Evolutionary conservation across 306 rosid genomes (phyloP).

Genomic region (Cicer chorassanicum): DNA sequence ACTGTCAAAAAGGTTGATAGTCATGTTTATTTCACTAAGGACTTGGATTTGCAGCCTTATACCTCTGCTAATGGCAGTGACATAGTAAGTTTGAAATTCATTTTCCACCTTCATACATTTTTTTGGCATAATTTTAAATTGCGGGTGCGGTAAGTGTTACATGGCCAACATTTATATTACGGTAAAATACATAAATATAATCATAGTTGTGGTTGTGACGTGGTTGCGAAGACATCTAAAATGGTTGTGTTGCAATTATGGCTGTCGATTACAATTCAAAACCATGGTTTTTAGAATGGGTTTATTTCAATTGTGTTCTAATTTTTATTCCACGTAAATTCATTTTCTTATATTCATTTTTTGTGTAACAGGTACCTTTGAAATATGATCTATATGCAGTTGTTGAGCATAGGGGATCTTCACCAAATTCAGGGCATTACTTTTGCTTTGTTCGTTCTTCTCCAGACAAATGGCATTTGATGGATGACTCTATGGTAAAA

Average conservation of each 20-base stretch:
- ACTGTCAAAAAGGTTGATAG: conserved; percentile 55
- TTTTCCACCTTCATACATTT: neutral
- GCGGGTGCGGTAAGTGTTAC: neutral
- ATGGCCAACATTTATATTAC: neutral
- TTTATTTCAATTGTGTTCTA: too few relatives aligned
- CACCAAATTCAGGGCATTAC: conserved; percentile 70
- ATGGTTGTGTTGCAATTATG: neutral
- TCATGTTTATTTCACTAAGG: conserved; percentile 57
- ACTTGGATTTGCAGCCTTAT: conserved; percentile 63
- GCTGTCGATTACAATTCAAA: neutral
- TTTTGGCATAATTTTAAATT: neutral
- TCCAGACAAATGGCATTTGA: conserved; percentile 57
- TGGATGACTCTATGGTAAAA: conserved; percentile 67
- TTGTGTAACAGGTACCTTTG: conserved; percentile 50
- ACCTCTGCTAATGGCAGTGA: neutral
- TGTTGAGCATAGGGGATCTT: conserved; percentile 61
- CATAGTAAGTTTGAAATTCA: conserved; percentile 47
- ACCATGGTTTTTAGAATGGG: too few relatives aligned
- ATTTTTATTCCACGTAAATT: neutral
- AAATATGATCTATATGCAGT: conserved; percentile 68
- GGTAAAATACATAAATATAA: neutral
- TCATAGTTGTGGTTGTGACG: neutral
- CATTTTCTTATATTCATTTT: conserved; percentile 8
- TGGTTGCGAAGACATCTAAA: neutral
- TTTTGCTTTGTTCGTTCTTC: conserved; percentile 60